Evolutionary conservation across 2,329 filamentous ascomycete species (phyloP).

Genomic region (Aspergillus uvarum): DNA sequence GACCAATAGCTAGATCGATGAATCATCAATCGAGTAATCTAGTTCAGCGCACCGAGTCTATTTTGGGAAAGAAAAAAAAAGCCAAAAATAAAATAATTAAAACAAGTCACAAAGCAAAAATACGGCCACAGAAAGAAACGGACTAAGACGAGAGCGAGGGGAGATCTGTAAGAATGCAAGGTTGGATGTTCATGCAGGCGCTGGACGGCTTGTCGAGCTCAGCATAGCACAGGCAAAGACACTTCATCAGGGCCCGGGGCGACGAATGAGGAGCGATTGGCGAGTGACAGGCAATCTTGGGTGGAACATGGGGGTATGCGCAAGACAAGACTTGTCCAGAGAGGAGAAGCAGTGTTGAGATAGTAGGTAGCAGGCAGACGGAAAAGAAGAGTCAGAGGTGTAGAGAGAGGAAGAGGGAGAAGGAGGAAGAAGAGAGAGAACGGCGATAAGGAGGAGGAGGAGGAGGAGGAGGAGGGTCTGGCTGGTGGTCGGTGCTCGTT

Average conservation of each 20-base stretch:
- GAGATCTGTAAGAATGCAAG: background rate
- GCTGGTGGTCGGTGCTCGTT: background rate
- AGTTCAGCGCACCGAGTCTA: background rate
- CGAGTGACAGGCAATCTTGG: constrained; percentile 15
- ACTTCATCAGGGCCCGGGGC: constrained; percentile 15
- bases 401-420: background rate
- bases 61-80: background rate
- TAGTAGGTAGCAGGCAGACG: background rate
- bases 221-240: constrained; percentile 17
- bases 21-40: background rate
- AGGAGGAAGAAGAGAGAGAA: background rate
- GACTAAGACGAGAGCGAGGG: background rate
- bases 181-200: constrained; percentile 7
- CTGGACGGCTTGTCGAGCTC: constrained; percentile 6
- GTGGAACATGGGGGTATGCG: constrained; percentile 18
- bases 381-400: no score
- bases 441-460: background rate
- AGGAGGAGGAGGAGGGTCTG: background rate
- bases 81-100: background rate
- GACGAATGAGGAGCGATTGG: constrained; percentile 11
- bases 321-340: background rate
- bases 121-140: background rate
- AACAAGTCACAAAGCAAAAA: no score
- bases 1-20: background rate
- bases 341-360: constrained; percentile 5